These are phyloP conservation scores for Moricandia moricandioides DNA, from an alignment of 345 rosid genomes.

Conservation along the genomic window DNA sequence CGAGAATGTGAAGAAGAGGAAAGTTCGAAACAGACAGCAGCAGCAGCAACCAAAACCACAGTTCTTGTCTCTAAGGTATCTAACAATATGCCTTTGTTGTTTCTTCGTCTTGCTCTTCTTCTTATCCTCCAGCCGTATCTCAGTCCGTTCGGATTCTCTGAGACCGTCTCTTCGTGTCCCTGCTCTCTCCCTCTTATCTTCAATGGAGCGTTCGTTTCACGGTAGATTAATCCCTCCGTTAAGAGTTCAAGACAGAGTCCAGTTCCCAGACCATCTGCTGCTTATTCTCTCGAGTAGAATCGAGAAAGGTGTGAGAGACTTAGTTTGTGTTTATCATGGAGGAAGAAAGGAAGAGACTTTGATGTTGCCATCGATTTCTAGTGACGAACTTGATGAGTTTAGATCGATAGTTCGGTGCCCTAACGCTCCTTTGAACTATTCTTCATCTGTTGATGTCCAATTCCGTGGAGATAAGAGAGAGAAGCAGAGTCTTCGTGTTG, in stretches of 20 bases:
- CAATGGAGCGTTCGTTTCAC: slow-evolving; percentile 41
- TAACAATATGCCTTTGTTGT: slow-evolving; percentile 48
- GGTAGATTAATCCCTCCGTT: slow-evolving; percentile 32
- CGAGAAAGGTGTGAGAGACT: slow-evolving; percentile 21
- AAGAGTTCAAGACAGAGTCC: slow-evolving; percentile 55
- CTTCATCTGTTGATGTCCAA: slow-evolving; percentile 58
- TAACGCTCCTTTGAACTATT: slow-evolving; percentile 55
- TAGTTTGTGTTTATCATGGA: slow-evolving; percentile 63
- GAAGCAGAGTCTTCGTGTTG: slow-evolving; percentile 1
- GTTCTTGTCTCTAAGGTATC: slow-evolving; percentile 53
- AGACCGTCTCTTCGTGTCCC: slow-evolving; percentile 64
- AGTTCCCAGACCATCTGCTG: slow-evolving; percentile 74
- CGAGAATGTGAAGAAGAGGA: slow-evolving; percentile 78
- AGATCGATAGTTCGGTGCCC: slow-evolving; percentile 73
- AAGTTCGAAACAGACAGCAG: slow-evolving; percentile 49
- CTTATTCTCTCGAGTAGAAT: slow-evolving; percentile 49
- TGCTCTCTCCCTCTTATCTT: slow-evolving; percentile 46
- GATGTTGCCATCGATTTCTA: slow-evolving; percentile 45
- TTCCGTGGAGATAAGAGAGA: slow-evolving; percentile 45
- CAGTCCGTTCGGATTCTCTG: slow-evolving; percentile 45
- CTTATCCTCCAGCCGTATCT: slow-evolving; percentile 58
- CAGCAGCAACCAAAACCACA: slow-evolving; percentile 31
- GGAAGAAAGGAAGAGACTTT: slow-evolving; percentile 28
- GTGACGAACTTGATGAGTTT: slow-evolving; percentile 50
- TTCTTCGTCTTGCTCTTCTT: slow-evolving; percentile 63